Percentiles rank a stretch among this genome's conserved stretches.
phyloP scores from a whole-genome alignment of 768 basidiomycete species.

The Strobilomyces confusus region DNA sequence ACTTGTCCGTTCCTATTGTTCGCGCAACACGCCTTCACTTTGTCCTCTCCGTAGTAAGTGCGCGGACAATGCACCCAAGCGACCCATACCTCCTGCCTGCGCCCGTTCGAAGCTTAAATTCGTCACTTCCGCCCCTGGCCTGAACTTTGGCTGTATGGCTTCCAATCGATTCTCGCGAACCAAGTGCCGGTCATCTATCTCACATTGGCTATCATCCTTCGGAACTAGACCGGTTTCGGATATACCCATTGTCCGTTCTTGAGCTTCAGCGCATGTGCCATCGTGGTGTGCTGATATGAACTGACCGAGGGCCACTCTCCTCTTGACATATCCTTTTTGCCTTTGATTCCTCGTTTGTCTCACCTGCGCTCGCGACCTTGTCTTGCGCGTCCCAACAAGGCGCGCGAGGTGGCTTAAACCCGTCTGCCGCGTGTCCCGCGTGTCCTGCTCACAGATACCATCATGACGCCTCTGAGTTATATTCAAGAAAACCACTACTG shows the following conservation, averaged over 20 bases:
- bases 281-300: slow-evolving; percentile 18
- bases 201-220: slow-evolving; percentile 13
- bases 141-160: slow-evolving; percentile 11
- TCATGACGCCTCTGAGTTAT: slow-evolving; percentile 6
- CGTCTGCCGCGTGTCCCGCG: neutral
- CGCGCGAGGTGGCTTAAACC: slow-evolving; percentile 11
- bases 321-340: slow-evolving; percentile 15
- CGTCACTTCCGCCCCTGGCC: slow-evolving; percentile 11
- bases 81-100: slow-evolving; percentile 2
- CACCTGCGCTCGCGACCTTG: slow-evolving; percentile 30
- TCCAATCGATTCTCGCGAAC: slow-evolving; percentile 11
- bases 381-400: slow-evolving; percentile 34
- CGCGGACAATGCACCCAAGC: neutral
- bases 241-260: slow-evolving; percentile 29
- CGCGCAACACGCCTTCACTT: slow-evolving; percentile 1
- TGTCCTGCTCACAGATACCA: neutral
- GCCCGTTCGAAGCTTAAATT: slow-evolving; percentile 16
- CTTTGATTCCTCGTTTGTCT: slow-evolving; percentile 19
- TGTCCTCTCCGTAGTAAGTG: slow-evolving; percentile 17
- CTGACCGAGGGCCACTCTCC: slow-evolving; percentile 9
- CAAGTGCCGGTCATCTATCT: slow-evolving; percentile 18
- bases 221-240: slow-evolving; percentile 38
- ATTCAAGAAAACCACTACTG: slow-evolving; percentile 14
- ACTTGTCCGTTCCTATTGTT: slow-evolving; percentile 27
- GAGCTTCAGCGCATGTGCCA: slow-evolving; percentile 16